These are phyloP conservation scores for Capsella rubella DNA, from an alignment of 441 rosid genomes.

Conservation along the genomic window DNA sequence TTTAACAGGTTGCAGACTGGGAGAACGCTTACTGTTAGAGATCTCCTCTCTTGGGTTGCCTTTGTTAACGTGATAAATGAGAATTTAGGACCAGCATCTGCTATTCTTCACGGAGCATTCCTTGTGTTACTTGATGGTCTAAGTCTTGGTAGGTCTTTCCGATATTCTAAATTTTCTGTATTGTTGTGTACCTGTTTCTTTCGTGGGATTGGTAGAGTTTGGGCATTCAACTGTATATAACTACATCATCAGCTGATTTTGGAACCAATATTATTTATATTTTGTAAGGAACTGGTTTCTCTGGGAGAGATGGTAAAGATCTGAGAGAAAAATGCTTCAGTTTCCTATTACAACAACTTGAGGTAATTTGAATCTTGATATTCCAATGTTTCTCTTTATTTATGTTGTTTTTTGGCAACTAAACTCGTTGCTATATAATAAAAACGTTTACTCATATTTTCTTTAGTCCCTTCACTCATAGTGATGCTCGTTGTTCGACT, in stretches of 20 bases:
- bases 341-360: constrained; percentile 67
- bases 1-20: constrained; percentile 83
- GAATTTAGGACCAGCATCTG: constrained; percentile 67
- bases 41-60: constrained; percentile 92
- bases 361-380: constrained; percentile 52
- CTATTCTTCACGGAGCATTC: constrained; percentile 91
- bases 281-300: constrained; percentile 77
- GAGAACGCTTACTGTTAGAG: constrained; percentile 92
- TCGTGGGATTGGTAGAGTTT: too few relatives aligned
- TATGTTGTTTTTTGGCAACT: constrained; percentile 16
- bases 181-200: too few relatives aligned
- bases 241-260: too few relatives aligned
- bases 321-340: constrained; percentile 72
- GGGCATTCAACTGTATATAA: too few relatives aligned
- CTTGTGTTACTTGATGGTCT: constrained; percentile 97
- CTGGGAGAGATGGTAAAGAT: constrained; percentile 64
- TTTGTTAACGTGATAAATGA: constrained; percentile 66
- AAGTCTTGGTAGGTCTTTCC: constrained; percentile 69
- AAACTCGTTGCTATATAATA: not conserved
- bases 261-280: not conserved
- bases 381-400: not conserved
- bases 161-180: constrained; percentile 4
- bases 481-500: constrained; percentile 5
- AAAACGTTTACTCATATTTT: not conserved
- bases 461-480: not conserved